These are phyloP conservation scores for Penicillium griseofulvum DNA, from an alignment of 2,329 filamentous ascomycete species.

Conservation along the genomic window DNA sequence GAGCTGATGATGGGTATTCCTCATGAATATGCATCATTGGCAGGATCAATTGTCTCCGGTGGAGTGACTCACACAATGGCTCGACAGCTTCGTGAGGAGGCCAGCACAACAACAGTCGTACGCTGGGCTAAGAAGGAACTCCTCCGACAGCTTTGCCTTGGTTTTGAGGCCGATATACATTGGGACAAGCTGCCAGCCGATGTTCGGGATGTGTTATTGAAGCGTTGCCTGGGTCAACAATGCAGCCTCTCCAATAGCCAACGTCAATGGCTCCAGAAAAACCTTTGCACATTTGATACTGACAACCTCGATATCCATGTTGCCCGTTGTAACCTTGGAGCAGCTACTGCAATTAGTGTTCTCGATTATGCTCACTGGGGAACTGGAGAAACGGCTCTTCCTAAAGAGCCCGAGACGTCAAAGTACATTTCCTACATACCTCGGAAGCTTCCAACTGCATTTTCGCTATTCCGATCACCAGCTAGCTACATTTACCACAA, in stretches of 20 bases:
- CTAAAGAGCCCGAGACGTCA: constrained; percentile 26
- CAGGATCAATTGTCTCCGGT: constrained; percentile 34
- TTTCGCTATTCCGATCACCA: constrained; percentile 33
- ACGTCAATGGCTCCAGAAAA: constrained; percentile 45
- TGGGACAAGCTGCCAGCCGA: constrained; percentile 52
- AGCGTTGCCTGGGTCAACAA: constrained; percentile 46
- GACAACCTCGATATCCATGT: constrained; percentile 44
- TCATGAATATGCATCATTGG: constrained; percentile 37
- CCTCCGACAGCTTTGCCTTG: constrained; percentile 49
- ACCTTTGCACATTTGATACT: constrained; percentile 39
- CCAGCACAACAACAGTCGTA: constrained; percentile 40
- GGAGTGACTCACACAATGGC: constrained; percentile 36
- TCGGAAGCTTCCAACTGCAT: constrained; percentile 19
- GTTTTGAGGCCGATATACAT: constrained; percentile 50
- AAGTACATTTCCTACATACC: constrained; percentile 32
- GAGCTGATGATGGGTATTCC: constrained; percentile 36
- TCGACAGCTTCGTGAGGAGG: constrained; percentile 34
- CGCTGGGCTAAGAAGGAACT: constrained; percentile 47
- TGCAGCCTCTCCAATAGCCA: constrained; percentile 42
- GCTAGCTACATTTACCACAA: constrained; percentile 45
- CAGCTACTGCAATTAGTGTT: constrained; percentile 36
- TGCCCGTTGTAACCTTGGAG: constrained; percentile 50
- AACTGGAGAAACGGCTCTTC: constrained; percentile 24
- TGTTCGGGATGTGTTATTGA: constrained; percentile 48
- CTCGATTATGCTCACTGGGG: constrained; percentile 32